A percentile compares a stretch with the other conserved stretches of the same genome.
Evolutionary conservation across 805 yeast genomes (phyloP).

Genomic region (Vanderwaltozyma tropicalis): DNA sequence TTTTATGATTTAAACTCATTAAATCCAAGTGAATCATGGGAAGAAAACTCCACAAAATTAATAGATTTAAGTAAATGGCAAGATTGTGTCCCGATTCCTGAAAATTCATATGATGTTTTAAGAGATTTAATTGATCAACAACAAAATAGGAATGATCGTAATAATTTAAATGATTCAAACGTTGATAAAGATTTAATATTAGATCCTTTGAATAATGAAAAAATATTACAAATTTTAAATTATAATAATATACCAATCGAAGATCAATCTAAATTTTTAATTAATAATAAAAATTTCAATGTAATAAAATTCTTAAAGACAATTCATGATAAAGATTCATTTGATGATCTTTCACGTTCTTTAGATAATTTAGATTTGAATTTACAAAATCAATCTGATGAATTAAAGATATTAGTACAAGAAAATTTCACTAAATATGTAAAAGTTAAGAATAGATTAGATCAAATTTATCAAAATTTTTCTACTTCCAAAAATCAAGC

Average conservation of each 20-base stretch:
- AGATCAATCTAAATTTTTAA: constrained; percentile 37
- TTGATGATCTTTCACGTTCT: constrained; percentile 38
- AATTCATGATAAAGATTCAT: constrained; percentile 46
- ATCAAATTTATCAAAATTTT: constrained; percentile 48
- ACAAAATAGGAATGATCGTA: constrained; percentile 19
- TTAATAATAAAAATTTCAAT: constrained; percentile 49
- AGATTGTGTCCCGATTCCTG: constrained; percentile 16
- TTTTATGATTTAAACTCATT: constrained; percentile 37
- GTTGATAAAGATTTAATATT: constrained; percentile 25
- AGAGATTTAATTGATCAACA: constrained; percentile 23
- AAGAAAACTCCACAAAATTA: constrained; percentile 22
- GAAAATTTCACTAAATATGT: constrained; percentile 56
- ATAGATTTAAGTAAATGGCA: constrained; percentile 19
- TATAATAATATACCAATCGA: constrained; percentile 31
- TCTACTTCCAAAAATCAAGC: constrained; percentile 27
- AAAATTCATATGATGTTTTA: constrained; percentile 27
- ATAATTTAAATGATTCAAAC: constrained; percentile 4
- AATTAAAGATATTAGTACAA: constrained; percentile 42
- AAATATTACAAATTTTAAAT: constrained; percentile 32
- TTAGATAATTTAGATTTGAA: constrained; percentile 40
- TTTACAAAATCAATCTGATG: constrained; percentile 39
- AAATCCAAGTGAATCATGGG: constrained; percentile 33
- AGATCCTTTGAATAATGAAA: constrained; percentile 49
- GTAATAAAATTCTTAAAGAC: constrained; percentile 45
- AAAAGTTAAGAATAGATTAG: constrained; percentile 52